These are phyloP conservation scores for Parachlorella kessleri DNA, from an alignment of 139 green algal genomes.

Conservation along the genomic window DNA sequence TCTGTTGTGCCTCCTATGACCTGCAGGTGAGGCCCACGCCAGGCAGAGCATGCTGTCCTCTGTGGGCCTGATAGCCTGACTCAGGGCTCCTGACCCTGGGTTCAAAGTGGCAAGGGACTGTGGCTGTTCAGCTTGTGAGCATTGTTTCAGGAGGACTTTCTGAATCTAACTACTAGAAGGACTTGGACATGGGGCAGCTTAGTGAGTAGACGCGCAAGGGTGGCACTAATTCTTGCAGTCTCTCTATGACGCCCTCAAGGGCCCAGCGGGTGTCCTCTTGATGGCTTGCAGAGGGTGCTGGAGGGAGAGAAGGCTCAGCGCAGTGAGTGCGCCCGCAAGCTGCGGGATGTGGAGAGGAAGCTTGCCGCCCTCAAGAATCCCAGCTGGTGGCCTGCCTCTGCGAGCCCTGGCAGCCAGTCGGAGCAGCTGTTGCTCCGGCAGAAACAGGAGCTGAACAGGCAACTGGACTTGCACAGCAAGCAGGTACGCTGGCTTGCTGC, in stretches of 20 bases:
- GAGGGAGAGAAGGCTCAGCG: constrained; percentile 81
- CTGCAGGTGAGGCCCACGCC: constrained; percentile 36
- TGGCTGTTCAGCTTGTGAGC: no score
- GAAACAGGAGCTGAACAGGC: constrained; percentile 49
- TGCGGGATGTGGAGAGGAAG: constrained; percentile 68
- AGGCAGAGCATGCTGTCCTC: no score
- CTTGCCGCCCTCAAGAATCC: constrained; percentile 46
- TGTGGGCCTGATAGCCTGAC: no score
- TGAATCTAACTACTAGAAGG: no score
- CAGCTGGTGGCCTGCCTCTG: constrained; percentile 32
- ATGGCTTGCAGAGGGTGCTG: constrained; percentile 54
- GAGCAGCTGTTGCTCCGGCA: constrained; percentile 20
- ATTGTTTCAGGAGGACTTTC: no score
- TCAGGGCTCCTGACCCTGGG: no score
- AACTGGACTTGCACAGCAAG: background rate
- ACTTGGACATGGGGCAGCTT: background rate
- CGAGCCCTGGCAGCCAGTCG: background rate
- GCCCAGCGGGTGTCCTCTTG: no score
- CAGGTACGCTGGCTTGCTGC: background rate
- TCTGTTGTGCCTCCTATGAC: constrained; percentile 54
- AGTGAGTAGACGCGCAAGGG: background rate
- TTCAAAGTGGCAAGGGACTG: no score
- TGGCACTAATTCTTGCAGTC: no score
- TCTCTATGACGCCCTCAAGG: no score
- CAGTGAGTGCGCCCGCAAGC: constrained; percentile 43